Base-by-base conservation (phyloP, 176 grass and related monocot species). In the Aechmea fasciata region DNA sequence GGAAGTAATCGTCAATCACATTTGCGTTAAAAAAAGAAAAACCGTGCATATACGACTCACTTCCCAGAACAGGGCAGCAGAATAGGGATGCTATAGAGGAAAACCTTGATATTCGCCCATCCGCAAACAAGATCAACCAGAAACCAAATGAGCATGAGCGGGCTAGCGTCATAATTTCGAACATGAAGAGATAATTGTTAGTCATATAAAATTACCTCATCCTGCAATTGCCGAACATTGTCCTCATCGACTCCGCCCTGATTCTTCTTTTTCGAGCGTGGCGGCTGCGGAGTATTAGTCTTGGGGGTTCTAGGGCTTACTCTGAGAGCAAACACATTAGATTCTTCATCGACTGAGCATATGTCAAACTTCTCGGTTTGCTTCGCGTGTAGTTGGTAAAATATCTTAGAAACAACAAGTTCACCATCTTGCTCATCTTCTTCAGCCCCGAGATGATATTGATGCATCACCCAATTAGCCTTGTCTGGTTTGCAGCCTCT, bases 381-480 rank as follows among this genome's bases (percentile, higher is more conserved):
- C 55, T 81, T 90, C 57, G 72, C 18, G 12, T 69, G 22, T 52
- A 83, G 64, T 63, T 97, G 94, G 69, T 64, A 87, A 57, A 87
- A 79, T 33, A 97, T 78, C 78, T 88, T 97, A 48, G 81, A 92
- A 50, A 93, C 89, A 50, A 90, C 87, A 72, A 87, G 50, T 3
- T 87, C 82, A 4, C 86, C 84, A 0, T 90, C 82, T 19, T 83
- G 83, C 79, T 97, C 87, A 11, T 90, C 80, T 83, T 92, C 86
- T 50, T 87, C 79, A 47, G 57, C 49, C 3, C 89, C 87, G 50
- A 92, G 82, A 76, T 93, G 89, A 70, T 93, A 97, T 66, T 97
- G 84, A 85, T 93, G 94, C 86, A 97, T 93, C 62, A 82, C 82
- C 89, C 87, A 97, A 59, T 83, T 77, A 71, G 77, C 76, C 75